phyloP scores from a whole-genome alignment of 2,329 filamentous ascomycete genomes.

The Keithomyces neogunnii region DNA sequence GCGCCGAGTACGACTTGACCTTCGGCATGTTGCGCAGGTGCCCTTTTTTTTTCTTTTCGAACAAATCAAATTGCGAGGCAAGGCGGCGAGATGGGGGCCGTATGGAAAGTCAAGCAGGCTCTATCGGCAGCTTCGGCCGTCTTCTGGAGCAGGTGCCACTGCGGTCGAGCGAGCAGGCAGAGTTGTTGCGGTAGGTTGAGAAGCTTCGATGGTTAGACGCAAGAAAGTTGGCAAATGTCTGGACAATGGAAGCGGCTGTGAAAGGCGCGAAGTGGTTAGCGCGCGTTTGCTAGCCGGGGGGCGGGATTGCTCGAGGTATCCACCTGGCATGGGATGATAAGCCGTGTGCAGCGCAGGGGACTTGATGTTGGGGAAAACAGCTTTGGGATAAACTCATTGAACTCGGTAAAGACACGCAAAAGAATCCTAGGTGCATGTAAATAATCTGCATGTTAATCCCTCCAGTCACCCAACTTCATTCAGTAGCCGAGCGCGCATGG shows the following conservation, averaged over 20 bases:
- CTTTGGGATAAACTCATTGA: too few relatives aligned
- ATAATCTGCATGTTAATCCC: too few relatives aligned
- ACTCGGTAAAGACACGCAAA: too few relatives aligned
- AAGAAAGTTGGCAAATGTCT: neutral
- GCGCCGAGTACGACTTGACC: conserved; percentile 75
- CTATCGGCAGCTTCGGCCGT: neutral
- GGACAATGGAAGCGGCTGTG: neutral
- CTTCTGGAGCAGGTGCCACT: neutral
- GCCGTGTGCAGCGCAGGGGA: too few relatives aligned
- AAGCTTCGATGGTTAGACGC: neutral
- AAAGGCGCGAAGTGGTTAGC: neutral
- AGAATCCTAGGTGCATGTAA: too few relatives aligned
- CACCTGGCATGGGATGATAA: neutral
- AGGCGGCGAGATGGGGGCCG: neutral
- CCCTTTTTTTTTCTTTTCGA: neutral
- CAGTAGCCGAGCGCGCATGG: too few relatives aligned
- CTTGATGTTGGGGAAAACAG: too few relatives aligned
- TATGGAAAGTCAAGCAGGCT: neutral
- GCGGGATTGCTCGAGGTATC: neutral
- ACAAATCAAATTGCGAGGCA: neutral
- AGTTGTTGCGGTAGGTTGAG: neutral
- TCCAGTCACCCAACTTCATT: too few relatives aligned
- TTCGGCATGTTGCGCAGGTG: conserved; percentile 57
- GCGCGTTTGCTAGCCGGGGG: neutral
- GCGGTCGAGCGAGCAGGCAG: neutral